Conservation (phyloP, 768 basidiomycete species). For the Steccherinum ochraceum region DNA sequence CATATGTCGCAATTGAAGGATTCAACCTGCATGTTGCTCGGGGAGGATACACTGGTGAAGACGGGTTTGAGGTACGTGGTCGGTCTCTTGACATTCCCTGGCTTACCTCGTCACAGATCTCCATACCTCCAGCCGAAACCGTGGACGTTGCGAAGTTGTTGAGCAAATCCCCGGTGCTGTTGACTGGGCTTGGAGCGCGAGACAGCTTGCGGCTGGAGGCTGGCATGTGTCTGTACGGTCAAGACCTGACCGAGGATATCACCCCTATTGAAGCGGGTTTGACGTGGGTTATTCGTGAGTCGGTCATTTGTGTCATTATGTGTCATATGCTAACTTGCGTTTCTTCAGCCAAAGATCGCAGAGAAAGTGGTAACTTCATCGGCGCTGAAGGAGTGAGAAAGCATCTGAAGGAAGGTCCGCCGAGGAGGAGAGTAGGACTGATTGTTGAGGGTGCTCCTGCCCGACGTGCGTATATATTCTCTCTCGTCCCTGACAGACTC, state of each 20-base stretch:
- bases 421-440: conserved; percentile 74
- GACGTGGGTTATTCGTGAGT: conserved; percentile 88
- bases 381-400: conserved; percentile 67
- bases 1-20: conserved; percentile 72
- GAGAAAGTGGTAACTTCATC: conserved; percentile 66
- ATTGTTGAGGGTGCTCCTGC: conserved; percentile 83
- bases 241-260: conserved; percentile 84
- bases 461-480: conserved; percentile 48
- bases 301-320: background rate
- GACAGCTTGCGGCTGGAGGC: conserved; percentile 95
- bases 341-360: conserved; percentile 70
- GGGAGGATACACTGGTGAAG: conserved; percentile 97
- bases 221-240: conserved; percentile 94
- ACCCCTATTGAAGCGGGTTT: conserved; percentile 89
- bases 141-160: conserved; percentile 62
- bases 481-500: background rate
- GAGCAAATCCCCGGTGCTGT: conserved; percentile 60
- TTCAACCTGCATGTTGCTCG: conserved; percentile 84
- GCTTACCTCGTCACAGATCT: conserved; percentile 49
- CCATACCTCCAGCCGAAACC: conserved; percentile 75
- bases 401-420: conserved; percentile 76
- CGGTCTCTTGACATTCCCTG: background rate
- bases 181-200: conserved; percentile 87
- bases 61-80: conserved; percentile 83
- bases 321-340: background rate